These are phyloP conservation scores for Dryas alaskensis DNA, from an alignment of 306 rosid genomes.

Conservation along the genomic window DNA sequence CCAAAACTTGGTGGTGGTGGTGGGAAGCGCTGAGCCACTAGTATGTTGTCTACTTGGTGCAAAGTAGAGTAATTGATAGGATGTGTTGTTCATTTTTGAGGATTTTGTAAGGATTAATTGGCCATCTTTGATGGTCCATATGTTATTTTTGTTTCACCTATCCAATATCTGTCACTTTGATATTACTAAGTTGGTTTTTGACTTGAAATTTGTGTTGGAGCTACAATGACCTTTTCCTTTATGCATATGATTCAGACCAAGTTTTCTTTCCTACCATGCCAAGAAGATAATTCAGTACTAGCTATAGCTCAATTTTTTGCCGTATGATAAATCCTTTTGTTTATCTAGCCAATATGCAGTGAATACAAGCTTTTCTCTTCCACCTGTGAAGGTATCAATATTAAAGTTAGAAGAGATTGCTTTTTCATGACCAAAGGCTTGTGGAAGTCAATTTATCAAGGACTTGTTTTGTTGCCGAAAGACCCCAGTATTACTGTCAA, in stretches of 20 bases:
- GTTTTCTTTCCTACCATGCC: neutral
- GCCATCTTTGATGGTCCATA: constrained; percentile 4
- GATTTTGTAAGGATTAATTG: constrained; percentile 27
- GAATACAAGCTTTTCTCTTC: no score
- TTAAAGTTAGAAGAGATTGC: no score
- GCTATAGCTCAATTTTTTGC: no score
- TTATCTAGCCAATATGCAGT: no score
- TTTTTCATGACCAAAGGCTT: no score
- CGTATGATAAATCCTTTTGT: no score
- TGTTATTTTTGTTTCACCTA: constrained; percentile 14
- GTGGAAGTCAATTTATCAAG: no score
- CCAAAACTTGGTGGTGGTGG: constrained; percentile 91
- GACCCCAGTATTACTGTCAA: no score
- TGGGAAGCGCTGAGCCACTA: constrained; percentile 61
- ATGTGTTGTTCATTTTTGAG: constrained; percentile 24
- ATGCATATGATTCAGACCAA: neutral
- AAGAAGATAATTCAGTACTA: no score
- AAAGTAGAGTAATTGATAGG: constrained; percentile 22
- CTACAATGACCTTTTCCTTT: neutral
- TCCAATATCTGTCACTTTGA: constrained; percentile 20
- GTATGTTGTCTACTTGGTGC: constrained; percentile 18
- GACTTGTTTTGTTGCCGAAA: no score
- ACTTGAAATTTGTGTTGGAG: neutral
- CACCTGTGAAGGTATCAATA: no score
- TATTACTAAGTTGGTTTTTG: constrained; percentile 1